These are phyloP conservation scores for Saccharomycopsis selenospora DNA, from an alignment of 805 yeast species.

Conservation along the genomic window DNA sequence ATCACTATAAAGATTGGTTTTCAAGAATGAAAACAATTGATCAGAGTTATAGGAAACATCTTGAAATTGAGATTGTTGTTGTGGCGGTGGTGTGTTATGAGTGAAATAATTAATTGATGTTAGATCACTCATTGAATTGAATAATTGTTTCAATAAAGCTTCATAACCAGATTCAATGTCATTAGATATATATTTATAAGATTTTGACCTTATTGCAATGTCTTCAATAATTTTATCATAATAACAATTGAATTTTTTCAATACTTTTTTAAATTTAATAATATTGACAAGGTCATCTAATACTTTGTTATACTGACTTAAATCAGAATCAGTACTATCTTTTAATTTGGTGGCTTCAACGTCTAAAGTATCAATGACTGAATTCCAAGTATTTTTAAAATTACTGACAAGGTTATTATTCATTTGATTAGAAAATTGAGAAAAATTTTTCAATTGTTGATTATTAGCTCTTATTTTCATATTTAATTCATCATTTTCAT, in stretches of 20 bases:
- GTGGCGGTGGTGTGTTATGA: slow-evolving; percentile 2
- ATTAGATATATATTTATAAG: background rate
- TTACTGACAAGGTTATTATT: slow-evolving; percentile 2
- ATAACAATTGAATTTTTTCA: background rate
- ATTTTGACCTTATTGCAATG: background rate
- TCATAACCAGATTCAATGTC: background rate
- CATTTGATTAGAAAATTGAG: slow-evolving; percentile 76
- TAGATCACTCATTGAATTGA: background rate
- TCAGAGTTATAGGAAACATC: background rate
- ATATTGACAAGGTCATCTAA: background rate
- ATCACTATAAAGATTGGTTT: slow-evolving; percentile 4
- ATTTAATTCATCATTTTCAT: slow-evolving; percentile 16
- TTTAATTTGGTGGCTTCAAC: slow-evolving; percentile 5
- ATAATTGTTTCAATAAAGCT: background rate
- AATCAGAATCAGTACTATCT: slow-evolving; percentile 1
- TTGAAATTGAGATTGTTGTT: background rate
- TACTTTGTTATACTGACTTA: slow-evolving; percentile 7
- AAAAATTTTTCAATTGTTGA: slow-evolving; percentile 93
- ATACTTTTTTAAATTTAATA: slow-evolving; percentile 1
- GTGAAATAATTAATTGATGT: background rate
- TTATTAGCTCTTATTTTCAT: slow-evolving; percentile 19
- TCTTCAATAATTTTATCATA: background rate
- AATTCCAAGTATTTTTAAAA: slow-evolving; percentile 7
- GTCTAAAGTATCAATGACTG: slow-evolving; percentile 2
- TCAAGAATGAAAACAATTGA: background rate